phyloP scores from a whole-genome alignment of 345 rosid genomes.

The thale cress (Arabidopsis thaliana) region DNA sequence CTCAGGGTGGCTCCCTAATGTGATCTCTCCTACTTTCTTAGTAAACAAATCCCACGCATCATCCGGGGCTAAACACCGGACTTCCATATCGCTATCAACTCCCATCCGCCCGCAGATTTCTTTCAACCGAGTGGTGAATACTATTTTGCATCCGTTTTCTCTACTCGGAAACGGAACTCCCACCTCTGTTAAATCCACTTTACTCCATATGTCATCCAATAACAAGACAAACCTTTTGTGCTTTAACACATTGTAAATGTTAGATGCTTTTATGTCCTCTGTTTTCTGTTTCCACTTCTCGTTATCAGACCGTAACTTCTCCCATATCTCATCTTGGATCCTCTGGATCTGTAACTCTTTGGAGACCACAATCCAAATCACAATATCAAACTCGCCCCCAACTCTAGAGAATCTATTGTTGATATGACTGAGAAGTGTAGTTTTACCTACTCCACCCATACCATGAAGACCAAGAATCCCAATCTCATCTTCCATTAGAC shows the following conservation, averaged over 20 bases:
- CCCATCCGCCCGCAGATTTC: constrained; percentile 34
- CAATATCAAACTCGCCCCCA: no score
- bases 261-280: neutral
- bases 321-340: no score
- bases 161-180: constrained; percentile 30
- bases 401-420: no score
- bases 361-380: no score
- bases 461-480: no score
- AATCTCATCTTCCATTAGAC: no score
- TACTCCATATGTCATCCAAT: constrained; percentile 39
- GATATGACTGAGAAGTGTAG: no score
- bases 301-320: neutral
- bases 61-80: constrained; percentile 7
- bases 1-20: neutral
- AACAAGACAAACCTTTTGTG: constrained; percentile 29
- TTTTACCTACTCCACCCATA: no score
- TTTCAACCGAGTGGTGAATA: constrained; percentile 31
- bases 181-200: constrained; percentile 5
- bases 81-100: constrained; percentile 17
- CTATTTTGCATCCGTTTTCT: constrained; percentile 31
- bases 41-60: constrained; percentile 12
- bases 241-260: neutral
- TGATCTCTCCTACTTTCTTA: constrained; percentile 24
- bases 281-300: neutral
- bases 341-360: no score